Evolutionary conservation across 441 rosid species (phyloP), one percentile per base, ranked within the genome.

Genomic region (Gossypium gossypioides): DNA sequence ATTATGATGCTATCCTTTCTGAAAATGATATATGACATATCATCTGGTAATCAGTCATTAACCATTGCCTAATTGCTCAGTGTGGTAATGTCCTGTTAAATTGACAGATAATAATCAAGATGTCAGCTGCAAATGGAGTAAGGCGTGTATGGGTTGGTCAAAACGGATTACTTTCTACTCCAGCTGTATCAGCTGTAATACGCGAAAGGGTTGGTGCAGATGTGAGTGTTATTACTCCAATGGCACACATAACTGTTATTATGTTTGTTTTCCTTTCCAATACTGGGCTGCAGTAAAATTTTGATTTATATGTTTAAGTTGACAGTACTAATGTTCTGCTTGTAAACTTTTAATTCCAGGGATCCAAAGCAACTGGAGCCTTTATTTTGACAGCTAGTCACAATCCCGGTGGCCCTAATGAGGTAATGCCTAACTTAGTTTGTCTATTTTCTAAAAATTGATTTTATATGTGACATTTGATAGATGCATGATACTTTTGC

Each of bases 381-480:
- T 94, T 94, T 81, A 94, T 94, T 75, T 86, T 94, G 88, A 94
- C 99, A 13, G 99, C 99, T 68, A 94, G 99, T 82, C 99, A 94
- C 79, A 94, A 94, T 78, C 97, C 99, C 40, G 99, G 99, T 76
- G 99, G 99, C 77, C 99, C 99, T 61, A 75, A 82, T 83, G 99
- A 94, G 97, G 42, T 37, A 37, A 37, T 37, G 42, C 42, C 42
- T 37, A 37, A 37, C 52, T 57, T 12, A 29, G 62, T 52, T 74
- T 32, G 16, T 70, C 56, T 27, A 10, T 56, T 67, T 16, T 37
- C 67, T 60, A n/a, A 32, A 46, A 62, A 8, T 54, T 72, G 59
- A 18, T 55, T 54, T 19, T 55, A 51, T 0, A 32, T 51, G 67
- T 32, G 40, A 12, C 50, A 59, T 62, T 18, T 51, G 19, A 18